phyloP scores from a whole-genome alignment of 345 rosid species.

The Eucalyptus tenuipes region DNA sequence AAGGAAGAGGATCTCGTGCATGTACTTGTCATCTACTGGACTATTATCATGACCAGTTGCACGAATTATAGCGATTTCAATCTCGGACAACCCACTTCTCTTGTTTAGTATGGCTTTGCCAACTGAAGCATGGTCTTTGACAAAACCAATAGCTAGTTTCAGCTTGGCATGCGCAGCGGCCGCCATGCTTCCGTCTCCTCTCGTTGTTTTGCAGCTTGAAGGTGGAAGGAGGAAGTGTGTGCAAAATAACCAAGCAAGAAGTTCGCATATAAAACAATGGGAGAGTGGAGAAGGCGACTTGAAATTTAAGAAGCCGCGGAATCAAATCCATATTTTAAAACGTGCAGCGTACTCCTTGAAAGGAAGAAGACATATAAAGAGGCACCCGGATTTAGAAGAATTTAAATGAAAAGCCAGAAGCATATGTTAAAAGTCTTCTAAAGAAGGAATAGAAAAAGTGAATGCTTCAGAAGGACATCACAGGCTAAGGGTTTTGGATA shows the following conservation, averaged over 20 bases:
- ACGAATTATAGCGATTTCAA: constrained; percentile 67
- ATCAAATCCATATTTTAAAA: neutral
- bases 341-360: neutral
- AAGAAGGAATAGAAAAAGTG: constrained; percentile 1
- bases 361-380: neutral
- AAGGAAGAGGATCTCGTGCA: constrained; percentile 79
- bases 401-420: neutral
- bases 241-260: neutral
- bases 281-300: neutral
- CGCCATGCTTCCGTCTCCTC: constrained; percentile 19
- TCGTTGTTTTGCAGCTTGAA: neutral
- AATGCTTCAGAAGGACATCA: constrained; percentile 17
- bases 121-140: constrained; percentile 74
- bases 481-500: constrained; percentile 20
- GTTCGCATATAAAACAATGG: neutral
- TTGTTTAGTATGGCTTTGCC: constrained; percentile 61
- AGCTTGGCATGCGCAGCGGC: constrained; percentile 44
- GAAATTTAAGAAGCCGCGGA: neutral
- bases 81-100: constrained; percentile 33
- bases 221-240: neutral
- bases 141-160: constrained; percentile 41
- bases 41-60: constrained; percentile 58
- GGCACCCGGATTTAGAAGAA: neutral
- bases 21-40: constrained; percentile 55
- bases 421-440: neutral